phyloP scores from a whole-genome alignment of 805 yeast genomes.

The Hanseniaspora guilliermondii region DNA sequence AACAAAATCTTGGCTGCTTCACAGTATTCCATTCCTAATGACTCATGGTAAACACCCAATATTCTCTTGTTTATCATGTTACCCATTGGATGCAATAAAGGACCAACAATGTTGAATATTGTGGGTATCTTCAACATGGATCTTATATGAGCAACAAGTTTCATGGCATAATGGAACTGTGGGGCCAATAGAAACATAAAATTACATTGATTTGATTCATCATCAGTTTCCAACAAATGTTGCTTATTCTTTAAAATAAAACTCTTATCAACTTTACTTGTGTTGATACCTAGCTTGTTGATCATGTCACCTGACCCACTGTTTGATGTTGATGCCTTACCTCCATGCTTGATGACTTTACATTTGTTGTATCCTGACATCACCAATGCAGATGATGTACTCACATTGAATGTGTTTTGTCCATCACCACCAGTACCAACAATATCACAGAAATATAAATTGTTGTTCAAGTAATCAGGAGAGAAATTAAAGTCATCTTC shows the following conservation, averaged over 20 bases:
- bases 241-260: constrained; percentile 39
- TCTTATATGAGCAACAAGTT: constrained; percentile 65
- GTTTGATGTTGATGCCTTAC: constrained; percentile 85
- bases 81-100: constrained; percentile 83
- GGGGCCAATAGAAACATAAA: constrained; percentile 82
- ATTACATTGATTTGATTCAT: constrained; percentile 23
- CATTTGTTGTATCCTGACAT: constrained; percentile 72
- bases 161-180: constrained; percentile 87
- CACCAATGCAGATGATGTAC: constrained; percentile 87
- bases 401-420: constrained; percentile 90
- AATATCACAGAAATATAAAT: constrained; percentile 41
- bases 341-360: constrained; percentile 88
- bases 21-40: constrained; percentile 73
- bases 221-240: constrained; percentile 37
- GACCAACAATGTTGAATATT: constrained; percentile 88
- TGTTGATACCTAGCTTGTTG: constrained; percentile 68
- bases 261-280: constrained; percentile 49
- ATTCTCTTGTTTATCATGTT: constrained; percentile 53
- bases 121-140: constrained; percentile 77
- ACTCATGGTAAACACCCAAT: constrained; percentile 76
- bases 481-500: constrained; percentile 30
- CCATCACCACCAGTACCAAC: constrained; percentile 99
- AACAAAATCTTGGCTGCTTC: constrained; percentile 55
- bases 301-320: constrained; percentile 92
- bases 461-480: not conserved